phyloP scores from a whole-genome alignment of 148 eudicot species.

The Nyssa sinensis region DNA sequence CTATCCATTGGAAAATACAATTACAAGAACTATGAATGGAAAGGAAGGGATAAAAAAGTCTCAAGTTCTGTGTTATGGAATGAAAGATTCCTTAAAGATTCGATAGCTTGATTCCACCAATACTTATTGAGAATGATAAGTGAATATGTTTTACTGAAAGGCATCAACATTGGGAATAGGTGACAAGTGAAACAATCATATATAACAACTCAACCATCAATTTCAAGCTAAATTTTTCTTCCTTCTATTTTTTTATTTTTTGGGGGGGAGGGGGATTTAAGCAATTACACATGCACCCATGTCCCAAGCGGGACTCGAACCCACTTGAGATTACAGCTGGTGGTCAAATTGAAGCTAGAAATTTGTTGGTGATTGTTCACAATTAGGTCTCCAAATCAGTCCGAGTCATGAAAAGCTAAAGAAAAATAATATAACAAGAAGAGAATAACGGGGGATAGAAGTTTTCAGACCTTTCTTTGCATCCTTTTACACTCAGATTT shows the following conservation, averaged over 20 bases:
- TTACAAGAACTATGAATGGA: not conserved
- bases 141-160: not conserved
- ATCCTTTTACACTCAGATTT: slow-evolving; percentile 52
- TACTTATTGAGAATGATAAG: not conserved
- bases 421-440: not conserved
- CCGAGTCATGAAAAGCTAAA: not conserved
- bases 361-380: not conserved
- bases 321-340: no score
- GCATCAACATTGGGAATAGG: not conserved
- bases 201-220: not conserved
- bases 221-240: no score
- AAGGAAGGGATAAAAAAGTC: not conserved
- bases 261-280: no score
- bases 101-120: not conserved
- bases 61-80: not conserved
- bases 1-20: not conserved
- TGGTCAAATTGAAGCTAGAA: not conserved
- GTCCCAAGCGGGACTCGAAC: no score
- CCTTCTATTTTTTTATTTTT: no score
- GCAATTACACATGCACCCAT: no score
- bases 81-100: not conserved
- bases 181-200: not conserved
- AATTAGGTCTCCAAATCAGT: not conserved
- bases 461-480: slow-evolving; percentile 47
- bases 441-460: not conserved